phyloP scores from a whole-genome alignment of 305 asterid genomes.

The Ajuga reptans region DNA sequence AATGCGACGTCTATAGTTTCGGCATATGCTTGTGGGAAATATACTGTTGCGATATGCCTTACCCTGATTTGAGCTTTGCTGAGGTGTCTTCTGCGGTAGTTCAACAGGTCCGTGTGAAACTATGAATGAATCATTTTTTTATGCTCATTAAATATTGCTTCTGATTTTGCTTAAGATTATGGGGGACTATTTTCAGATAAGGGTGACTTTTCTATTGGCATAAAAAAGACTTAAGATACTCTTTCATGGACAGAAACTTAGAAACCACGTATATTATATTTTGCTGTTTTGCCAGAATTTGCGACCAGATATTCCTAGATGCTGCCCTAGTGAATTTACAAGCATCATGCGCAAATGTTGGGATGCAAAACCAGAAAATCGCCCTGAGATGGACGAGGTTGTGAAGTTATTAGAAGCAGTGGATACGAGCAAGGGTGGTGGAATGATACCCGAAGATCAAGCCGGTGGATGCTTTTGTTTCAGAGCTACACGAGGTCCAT shows the following conservation, averaged over 20 bases:
- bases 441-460: constrained; percentile 35
- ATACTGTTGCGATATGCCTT: constrained; percentile 39
- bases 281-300: constrained; percentile 19
- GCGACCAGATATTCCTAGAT: constrained; percentile 39
- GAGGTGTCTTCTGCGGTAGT: constrained; percentile 41
- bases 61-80: constrained; percentile 36
- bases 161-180: neutral
- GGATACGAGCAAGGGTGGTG: constrained; percentile 42
- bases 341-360: constrained; percentile 42
- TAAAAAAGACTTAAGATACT: too few relatives aligned
- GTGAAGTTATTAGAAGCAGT: constrained; percentile 35
- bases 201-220: too few relatives aligned
- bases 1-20: constrained; percentile 39
- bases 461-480: constrained; percentile 33
- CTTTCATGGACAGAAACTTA: neutral
- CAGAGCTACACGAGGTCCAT: constrained; percentile 27
- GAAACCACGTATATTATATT: neutral
- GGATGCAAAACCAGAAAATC: constrained; percentile 30
- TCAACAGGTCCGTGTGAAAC: constrained; percentile 25
- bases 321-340: constrained; percentile 34
- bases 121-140: neutral
- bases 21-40: constrained; percentile 48
- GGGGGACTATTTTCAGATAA: neutral
- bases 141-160: neutral
- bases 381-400: constrained; percentile 40